Base-by-base conservation (phyloP, 192 early-diverging fungal species). In the Kappamyces sp. region DNA sequence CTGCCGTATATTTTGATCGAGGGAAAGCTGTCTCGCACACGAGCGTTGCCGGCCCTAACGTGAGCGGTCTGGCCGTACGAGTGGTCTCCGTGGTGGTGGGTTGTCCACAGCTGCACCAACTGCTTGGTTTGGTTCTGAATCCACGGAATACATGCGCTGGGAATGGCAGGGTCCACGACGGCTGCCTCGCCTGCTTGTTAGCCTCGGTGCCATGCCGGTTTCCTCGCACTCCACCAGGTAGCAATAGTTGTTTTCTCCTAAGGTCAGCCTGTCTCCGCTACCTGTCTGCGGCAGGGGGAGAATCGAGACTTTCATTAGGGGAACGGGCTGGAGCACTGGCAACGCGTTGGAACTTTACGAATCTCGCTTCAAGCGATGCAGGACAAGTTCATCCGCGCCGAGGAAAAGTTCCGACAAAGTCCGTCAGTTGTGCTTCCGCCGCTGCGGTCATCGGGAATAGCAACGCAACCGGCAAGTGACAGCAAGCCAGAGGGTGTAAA, bases 31-130 rank as follows among this genome's bases (percentile, higher is more conserved):
- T 49, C 40, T 6, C 57, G 50, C 3, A 85, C 63, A 37, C 92
- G 55, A 46, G 78, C 71, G 66, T 93, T 93, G 36, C 91, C 90
- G 41, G 83, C 88, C 23, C 23, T 23, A 23, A 0, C 23, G 23
- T 23, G 23, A 23, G 23, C 23, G 0, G 23, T 23, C 23, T 23
- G 23, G 23, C 23, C 23, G 23, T 23, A 23, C 32, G 89, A 66
- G 63, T 98, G 94, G 70, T 98, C 94, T 64, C 67, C 68, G 65
- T 95, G 92, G 69, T 97, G 92, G 73, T 97, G 94, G 13, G 91
- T 92, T 34, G 83, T 83, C 8, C 46, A 47, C 53, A 89, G 78
- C n/a, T 88, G 70, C 23, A 74, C 61, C 23, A 34, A 55, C 2
- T 69, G 47, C 58, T 58, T 42, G 49, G 55, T 3, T 44, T 60